Percentiles rank a stretch among this genome's conserved stretches.
phyloP scores from a whole-genome alignment of 2,329 filamentous ascomycete species.

The Cryphonectria carpinicola region DNA sequence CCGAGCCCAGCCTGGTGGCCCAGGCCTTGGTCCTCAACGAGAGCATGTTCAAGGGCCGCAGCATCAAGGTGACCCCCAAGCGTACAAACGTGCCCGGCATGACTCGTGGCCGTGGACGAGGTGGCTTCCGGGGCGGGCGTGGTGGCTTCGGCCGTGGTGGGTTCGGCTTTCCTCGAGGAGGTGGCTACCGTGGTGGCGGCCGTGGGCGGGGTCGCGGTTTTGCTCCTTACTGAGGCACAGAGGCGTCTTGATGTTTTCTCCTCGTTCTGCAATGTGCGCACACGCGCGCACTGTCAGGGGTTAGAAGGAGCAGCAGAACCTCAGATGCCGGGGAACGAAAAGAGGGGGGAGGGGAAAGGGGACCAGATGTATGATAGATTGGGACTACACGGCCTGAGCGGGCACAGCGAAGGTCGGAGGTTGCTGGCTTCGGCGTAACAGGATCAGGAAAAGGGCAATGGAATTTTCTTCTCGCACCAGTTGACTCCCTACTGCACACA shows the following conservation, averaged over 20 bases:
- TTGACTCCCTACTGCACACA: conserved; percentile 3
- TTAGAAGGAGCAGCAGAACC: conserved; percentile 19
- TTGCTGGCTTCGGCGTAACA: conserved; percentile 23
- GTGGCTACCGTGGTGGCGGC: conserved; percentile 66
- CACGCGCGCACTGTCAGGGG: neutral
- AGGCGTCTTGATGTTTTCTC: conserved; percentile 16
- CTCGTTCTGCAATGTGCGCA: neutral
- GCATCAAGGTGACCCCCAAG: conserved; percentile 94
- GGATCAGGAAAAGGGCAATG: conserved; percentile 22
- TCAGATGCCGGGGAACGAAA: neutral
- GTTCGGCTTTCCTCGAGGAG: conserved; percentile 44
- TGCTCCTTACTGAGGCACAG: conserved; percentile 60
- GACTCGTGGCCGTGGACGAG: conserved; percentile 71
- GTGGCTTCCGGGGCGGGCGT: conserved; percentile 56
- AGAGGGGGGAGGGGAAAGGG: neutral
- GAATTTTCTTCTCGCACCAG: conserved; percentile 15
- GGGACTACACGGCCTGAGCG: conserved; percentile 7
- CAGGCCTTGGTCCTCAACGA: conserved; percentile 82
- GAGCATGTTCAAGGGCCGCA: conserved; percentile 91
- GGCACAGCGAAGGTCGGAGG: conserved; percentile 23
- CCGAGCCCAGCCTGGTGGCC: conserved; percentile 17
- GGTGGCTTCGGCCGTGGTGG: conserved; percentile 58
- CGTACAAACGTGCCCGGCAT: conserved; percentile 96
- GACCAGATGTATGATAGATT: conserved; percentile 16
- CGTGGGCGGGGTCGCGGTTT: conserved; percentile 61